Base-by-base conservation (phyloP, 345 rosid species). In the Nephelium lappaceum region DNA sequence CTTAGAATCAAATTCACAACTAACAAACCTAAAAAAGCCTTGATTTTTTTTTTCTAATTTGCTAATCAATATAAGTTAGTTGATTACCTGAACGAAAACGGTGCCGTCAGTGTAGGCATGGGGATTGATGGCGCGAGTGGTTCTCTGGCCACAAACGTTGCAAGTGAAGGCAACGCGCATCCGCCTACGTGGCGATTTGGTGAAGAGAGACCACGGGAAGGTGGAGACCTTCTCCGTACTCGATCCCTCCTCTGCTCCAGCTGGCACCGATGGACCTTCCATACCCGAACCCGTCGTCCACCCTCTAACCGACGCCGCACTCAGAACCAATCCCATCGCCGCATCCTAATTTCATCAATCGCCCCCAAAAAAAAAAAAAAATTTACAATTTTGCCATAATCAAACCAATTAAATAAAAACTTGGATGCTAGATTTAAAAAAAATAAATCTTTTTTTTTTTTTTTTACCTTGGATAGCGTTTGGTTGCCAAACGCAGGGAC, bases 141-240 rank as follows among this genome's bases (percentile, higher is more conserved):
- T 95, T 83, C 98, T 92, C 79, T 95, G 98, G 14, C 91, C 92
- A 67, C 98, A 92, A 39, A 95, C 85, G 60, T 92, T 95, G 83
- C 98, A 95, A 55, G 98, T 91, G 86, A 95, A 95, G 19, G 98
- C 98, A 41, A 95, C 98, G 39, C 93, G 98, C 98, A 93, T 93
- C 71, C 93, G 88, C 77, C 98, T 81, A 39, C 98, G 95, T 2
- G 98, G 98, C 8, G 98, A 95, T 82, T 90, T 93, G 18, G 97
- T 93, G 88, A 95, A 93, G 61, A 95, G 87, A 14, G 98, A 95
- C 93, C 97, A 95, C 5, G 98, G 98, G 23, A 95, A 86, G 24
- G 98, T 92, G 16, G 98, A 92, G 47, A 90, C 86, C 53, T 82
- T 91, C 80, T 82, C 95, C 69, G 83, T 80, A 70, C 72, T 75